Conservation (phyloP, 805 yeast species). For the Wickerhamiella bombiphila region DNA sequence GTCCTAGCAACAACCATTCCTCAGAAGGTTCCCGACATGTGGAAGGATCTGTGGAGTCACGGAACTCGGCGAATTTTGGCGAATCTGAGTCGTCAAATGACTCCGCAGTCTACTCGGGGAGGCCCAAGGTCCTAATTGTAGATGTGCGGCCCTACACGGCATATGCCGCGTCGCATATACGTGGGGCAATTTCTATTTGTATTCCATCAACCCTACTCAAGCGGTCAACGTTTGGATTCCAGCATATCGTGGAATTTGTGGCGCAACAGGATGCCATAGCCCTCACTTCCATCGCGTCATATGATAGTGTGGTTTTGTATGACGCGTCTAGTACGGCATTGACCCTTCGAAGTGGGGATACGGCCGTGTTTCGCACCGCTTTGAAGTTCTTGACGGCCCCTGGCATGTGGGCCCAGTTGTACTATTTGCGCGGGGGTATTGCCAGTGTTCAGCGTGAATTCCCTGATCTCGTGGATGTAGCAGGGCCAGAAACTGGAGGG, state of each 20-base stretch:
- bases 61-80: too few relatives aligned
- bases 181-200: slow-evolving; percentile 57
- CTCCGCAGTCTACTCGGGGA: too few relatives aligned
- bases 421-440: slow-evolving; percentile 15
- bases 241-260: slow-evolving; percentile 25
- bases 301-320: slow-evolving; percentile 31
- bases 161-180: slow-evolving; percentile 43
- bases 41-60: too few relatives aligned
- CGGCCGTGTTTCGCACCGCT: slow-evolving; percentile 13
- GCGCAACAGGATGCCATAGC: slow-evolving; percentile 20
- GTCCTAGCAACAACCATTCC: too few relatives aligned
- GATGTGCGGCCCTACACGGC: slow-evolving; percentile 78
- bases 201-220: slow-evolving; percentile 79
- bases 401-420: slow-evolving; percentile 4
- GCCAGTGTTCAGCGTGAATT: slow-evolving; percentile 3
- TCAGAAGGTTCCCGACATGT: too few relatives aligned
- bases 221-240: slow-evolving; percentile 54
- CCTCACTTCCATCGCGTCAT: slow-evolving; percentile 16
- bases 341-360: slow-evolving; percentile 4
- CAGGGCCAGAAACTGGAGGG: background rate
- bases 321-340: slow-evolving; percentile 25
- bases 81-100: too few relatives aligned
- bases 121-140: slow-evolving; percentile 37
- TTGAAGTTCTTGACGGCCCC: slow-evolving; percentile 12
- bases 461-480: background rate